Percentiles rank a stretch among this genome's conserved stretches.
phyloP scores from a whole-genome alignment of 768 basidiomycete genomes.

The Boletales sp. region DNA sequence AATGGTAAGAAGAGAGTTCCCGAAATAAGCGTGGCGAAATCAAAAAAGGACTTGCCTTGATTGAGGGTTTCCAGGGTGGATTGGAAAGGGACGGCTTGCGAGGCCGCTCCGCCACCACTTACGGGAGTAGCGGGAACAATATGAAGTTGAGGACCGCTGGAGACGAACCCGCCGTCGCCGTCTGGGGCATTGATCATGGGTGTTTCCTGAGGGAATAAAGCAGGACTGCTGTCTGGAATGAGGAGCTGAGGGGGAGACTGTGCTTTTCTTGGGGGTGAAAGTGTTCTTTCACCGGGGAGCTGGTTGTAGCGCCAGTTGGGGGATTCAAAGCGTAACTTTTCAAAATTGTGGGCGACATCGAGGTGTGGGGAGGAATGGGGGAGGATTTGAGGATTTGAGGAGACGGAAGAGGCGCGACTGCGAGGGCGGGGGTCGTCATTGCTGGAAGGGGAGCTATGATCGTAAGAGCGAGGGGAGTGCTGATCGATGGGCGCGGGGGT shows the following conservation, averaged over 20 bases:
- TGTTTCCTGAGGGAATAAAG: constrained; percentile 37
- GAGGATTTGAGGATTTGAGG: constrained; percentile 47
- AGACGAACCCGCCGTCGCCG: constrained; percentile 45
- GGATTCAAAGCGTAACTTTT: constrained; percentile 61
- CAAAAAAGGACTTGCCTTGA: constrained; percentile 45
- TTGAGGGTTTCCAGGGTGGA: constrained; percentile 46
- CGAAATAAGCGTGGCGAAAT: constrained; percentile 30
- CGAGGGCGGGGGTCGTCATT: constrained; percentile 50
- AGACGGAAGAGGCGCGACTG: constrained; percentile 65
- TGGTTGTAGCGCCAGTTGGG: constrained; percentile 53
- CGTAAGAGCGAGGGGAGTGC: constrained; percentile 45
- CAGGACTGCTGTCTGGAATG: constrained; percentile 54
- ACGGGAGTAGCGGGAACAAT: constrained; percentile 84
- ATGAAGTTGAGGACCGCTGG: constrained; percentile 61
- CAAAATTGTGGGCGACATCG: constrained; percentile 54
- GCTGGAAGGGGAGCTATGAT: constrained; percentile 64
- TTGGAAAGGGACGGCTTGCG: constrained; percentile 50
- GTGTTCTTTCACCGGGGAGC: constrained; percentile 40
- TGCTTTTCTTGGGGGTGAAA: constrained; percentile 47
- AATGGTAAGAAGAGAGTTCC: constrained; percentile 29
- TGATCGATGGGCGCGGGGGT: constrained; percentile 35
- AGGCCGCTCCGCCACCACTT: constrained; percentile 51
- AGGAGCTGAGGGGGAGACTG: constrained; percentile 60
- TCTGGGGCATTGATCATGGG: constrained; percentile 63
- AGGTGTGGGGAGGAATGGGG: constrained; percentile 53